Evolutionary conservation across 345 rosid species (phyloP), one percentile per base, ranked within the genome.

Genomic region (Populus tremula): DNA sequence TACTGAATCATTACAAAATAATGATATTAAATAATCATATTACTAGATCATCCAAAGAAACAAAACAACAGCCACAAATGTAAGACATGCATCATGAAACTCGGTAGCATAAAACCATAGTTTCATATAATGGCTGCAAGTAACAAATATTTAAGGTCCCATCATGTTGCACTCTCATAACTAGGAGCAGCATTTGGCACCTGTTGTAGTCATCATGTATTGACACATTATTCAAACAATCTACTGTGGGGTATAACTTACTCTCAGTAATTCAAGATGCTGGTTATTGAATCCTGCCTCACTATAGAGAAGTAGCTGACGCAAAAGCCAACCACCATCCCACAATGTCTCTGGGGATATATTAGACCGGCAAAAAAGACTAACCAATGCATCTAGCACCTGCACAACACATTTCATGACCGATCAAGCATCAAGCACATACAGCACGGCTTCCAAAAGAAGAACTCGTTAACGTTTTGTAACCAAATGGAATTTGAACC

Each of bases 291-390:
- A 89, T 83, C 94, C 99, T 64, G 88, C 90, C 84, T 91, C 89
- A 29, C 92, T 92, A 67, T 96, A 88, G 77, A 98, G 98, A 80
- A 94, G 97, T 82, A 96, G 84, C 77, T 96, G 99, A 50, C 91
- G 99, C 83, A 96, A 86, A 76, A 96, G 97, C 99, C 99, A 96
- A 49, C 98, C 98, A 68, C 97, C 98, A 85, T 88, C 91, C 99
- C 99, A 91, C 84, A 94, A 81, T 62, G 92, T 92, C 84, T 96
- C 99, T 10, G 98, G 93, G 56, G 96, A 87, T 83, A 96, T 85
- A 85, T 89, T 86, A 64, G 95, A 86, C 56, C 98, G 99, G 79
- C 93, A 88, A 79, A 96, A 88, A 59, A 96, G 96, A 84, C 88
- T 79, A 74, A 91, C 95, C 90, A 96, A 86, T 25, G 97, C 88